Evolutionary conservation across 306 rosid genomes (phyloP).

Genomic region (Ziziphus jujuba): DNA sequence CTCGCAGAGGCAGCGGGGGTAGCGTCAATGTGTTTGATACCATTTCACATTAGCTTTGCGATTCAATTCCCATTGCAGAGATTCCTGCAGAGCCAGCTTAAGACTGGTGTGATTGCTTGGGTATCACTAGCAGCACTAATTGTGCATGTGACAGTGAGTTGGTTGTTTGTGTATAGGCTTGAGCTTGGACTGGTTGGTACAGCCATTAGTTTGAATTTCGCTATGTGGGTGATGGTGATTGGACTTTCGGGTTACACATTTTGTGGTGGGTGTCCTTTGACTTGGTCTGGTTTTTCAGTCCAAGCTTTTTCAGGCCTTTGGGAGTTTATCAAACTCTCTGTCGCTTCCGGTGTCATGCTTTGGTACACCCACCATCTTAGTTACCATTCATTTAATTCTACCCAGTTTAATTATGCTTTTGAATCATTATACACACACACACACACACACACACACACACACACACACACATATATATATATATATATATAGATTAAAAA

Average conservation of each 20-base stretch:
- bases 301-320: conserved; percentile 65
- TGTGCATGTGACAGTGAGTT: not conserved
- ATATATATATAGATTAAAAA: no score
- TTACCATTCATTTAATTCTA: no score
- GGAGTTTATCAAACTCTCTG: conserved; percentile 44
- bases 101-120: not conserved
- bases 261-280: conserved; percentile 67
- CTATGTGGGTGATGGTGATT: conserved; percentile 40
- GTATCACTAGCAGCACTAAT: not conserved
- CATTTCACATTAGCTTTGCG: conserved; percentile 2
- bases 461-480: no score
- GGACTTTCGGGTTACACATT: conserved; percentile 46
- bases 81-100: conserved; percentile 11
- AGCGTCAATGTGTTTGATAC: conserved; percentile 3
- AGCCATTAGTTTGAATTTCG: not conserved
- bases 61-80: conserved; percentile 9
- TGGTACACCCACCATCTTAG: conserved; percentile 37
- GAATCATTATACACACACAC: no score
- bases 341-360: conserved; percentile 78
- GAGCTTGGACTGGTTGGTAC: not conserved
- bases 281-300: conserved; percentile 76
- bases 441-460: no score
- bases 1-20: conserved; percentile 20
- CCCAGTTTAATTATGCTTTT: no score
- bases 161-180: conserved; percentile 6